These are phyloP conservation scores for Solanum lignicaule DNA, from an alignment of 257 asterid species.

Conservation along the genomic window DNA sequence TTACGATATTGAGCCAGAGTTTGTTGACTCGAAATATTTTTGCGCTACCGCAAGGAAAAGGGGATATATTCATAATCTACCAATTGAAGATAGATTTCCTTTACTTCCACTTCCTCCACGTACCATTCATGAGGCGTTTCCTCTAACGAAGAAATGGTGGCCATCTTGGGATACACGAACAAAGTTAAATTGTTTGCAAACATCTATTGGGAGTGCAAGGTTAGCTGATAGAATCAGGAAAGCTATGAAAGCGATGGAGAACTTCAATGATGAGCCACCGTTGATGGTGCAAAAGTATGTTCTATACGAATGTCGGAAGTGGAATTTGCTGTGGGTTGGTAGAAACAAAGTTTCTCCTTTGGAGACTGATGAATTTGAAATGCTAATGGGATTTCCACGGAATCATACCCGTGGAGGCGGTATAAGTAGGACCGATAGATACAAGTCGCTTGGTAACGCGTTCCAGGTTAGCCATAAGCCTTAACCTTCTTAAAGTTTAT, in stretches of 20 bases:
- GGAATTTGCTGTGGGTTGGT: conserved; percentile 95
- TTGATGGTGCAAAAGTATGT: conserved; percentile 28
- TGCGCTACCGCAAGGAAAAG: conserved; percentile 37
- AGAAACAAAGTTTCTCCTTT: conserved; percentile 77
- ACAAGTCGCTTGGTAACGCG: conserved; percentile 78
- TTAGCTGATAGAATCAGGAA: conserved; percentile 32
- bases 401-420: conserved; percentile 96
- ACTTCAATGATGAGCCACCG: conserved; percentile 48
- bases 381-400: conserved; percentile 68
- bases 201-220: conserved; percentile 31
- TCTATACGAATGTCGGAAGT: conserved; percentile 61
- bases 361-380: conserved; percentile 78
- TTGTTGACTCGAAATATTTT: conserved; percentile 35
- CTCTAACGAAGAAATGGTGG: conserved; percentile 38
- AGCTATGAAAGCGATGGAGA: conserved; percentile 4
- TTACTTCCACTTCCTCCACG: conserved; percentile 27
- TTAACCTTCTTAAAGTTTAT: not conserved
- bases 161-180: conserved; percentile 38
- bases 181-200: conserved; percentile 35
- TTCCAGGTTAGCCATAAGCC: conserved; percentile 51
- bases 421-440: conserved; percentile 73
- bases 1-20: conserved; percentile 29
- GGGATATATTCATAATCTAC: conserved; percentile 38
- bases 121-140: conserved; percentile 33
- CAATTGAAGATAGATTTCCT: conserved; percentile 21